Evolutionary conservation across 352 stramenopile genomes (phyloP).

Genomic region (Pythium brassicae): DNA sequence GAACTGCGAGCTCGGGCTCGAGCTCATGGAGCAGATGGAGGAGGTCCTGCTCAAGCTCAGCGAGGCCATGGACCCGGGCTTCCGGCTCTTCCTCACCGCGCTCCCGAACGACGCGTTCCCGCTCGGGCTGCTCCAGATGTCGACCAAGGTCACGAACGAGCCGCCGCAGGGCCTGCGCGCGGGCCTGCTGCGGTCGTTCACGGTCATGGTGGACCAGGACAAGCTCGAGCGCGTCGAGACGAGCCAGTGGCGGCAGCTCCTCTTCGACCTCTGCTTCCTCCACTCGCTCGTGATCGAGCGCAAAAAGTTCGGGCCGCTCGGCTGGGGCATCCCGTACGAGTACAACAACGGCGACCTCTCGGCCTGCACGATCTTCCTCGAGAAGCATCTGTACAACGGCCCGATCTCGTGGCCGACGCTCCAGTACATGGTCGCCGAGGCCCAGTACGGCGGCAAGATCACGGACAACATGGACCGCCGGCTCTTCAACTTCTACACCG

Average conservation of each 20-base stretch:
- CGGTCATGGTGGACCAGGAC: slow-evolving; percentile 99
- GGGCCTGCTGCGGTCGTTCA: slow-evolving; percentile 95
- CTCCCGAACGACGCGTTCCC: slow-evolving; percentile 96
- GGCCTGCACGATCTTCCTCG: slow-evolving; percentile 97
- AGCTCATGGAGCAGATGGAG: slow-evolving; percentile 99
- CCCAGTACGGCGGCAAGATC: slow-evolving; percentile 99
- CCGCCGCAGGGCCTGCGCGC: slow-evolving; percentile 94
- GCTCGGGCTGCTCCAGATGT: slow-evolving; percentile 97
- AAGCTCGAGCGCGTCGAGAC: slow-evolving; percentile 96
- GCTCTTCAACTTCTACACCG: slow-evolving; percentile 97
- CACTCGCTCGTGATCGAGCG: slow-evolving; percentile 98
- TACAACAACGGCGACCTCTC: slow-evolving; percentile 98
- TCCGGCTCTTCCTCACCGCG: slow-evolving; percentile 97
- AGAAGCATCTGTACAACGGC: slow-evolving; percentile 98
- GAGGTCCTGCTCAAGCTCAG: slow-evolving; percentile 95
- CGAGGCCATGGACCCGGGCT: slow-evolving; percentile 94
- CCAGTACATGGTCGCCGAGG: slow-evolving; percentile 98
- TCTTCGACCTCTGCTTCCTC: slow-evolving; percentile 98
- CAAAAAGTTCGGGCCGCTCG: slow-evolving; percentile 97
- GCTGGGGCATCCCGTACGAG: slow-evolving; percentile 98
- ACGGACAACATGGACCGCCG: slow-evolving; percentile 98
- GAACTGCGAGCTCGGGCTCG: slow-evolving; percentile 97
- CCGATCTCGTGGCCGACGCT: slow-evolving; percentile 98
- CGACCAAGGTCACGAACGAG: slow-evolving; percentile 98
- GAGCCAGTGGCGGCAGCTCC: slow-evolving; percentile 93